These are phyloP conservation scores for Cyberlindnera meyerae DNA, from an alignment of 805 yeast species.

Conservation along the genomic window DNA sequence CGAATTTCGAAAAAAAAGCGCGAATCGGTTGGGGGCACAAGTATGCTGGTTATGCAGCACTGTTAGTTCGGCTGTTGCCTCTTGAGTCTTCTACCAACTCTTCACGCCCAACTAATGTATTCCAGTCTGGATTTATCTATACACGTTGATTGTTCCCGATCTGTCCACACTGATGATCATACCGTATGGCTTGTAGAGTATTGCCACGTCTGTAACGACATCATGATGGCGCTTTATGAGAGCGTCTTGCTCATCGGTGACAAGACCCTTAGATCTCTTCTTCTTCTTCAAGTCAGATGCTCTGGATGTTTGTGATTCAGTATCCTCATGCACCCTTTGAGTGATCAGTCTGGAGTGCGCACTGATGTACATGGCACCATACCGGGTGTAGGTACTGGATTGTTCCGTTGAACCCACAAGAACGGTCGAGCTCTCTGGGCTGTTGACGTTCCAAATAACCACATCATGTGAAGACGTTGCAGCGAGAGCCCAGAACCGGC, in stretches of 20 bases:
- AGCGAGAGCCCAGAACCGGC: constrained; percentile 18
- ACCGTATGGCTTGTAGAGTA: constrained; percentile 46
- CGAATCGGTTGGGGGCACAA: neutral
- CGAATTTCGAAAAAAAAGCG: constrained; percentile 2
- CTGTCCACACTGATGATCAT: constrained; percentile 65
- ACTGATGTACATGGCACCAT: constrained; percentile 29
- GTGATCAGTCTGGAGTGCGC: constrained; percentile 37
- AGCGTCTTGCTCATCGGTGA: constrained; percentile 40
- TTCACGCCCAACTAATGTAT: too few relatives aligned
- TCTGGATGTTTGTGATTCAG: constrained; percentile 5
- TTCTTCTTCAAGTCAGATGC: constrained; percentile 8
- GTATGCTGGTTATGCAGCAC: neutral
- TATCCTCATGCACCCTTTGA: constrained; percentile 28
- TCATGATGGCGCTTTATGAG: constrained; percentile 46
- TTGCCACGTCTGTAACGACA: constrained; percentile 42
- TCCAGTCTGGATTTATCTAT: too few relatives aligned
- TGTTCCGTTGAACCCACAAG: constrained; percentile 17
- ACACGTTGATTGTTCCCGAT: constrained; percentile 60
- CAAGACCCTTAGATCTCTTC: constrained; percentile 29
- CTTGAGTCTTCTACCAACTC: too few relatives aligned
- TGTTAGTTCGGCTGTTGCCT: too few relatives aligned
- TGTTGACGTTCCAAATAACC: constrained; percentile 35
- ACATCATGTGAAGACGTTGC: constrained; percentile 19
- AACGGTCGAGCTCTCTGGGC: constrained; percentile 28
- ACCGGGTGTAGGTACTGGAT: neutral